phyloP scores from a whole-genome alignment of 148 eudicot genomes.

The Oxyria digyna region DNA sequence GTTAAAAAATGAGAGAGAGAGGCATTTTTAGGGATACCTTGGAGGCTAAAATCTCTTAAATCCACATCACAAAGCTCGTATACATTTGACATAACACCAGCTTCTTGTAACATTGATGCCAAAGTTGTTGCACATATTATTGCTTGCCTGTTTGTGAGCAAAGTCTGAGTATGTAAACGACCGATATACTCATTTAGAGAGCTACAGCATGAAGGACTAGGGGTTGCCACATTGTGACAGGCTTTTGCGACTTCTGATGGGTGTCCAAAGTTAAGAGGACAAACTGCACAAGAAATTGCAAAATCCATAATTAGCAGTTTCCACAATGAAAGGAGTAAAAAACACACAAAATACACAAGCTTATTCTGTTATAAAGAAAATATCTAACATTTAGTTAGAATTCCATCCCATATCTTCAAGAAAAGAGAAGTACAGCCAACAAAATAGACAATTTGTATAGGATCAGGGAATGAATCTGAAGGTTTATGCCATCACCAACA shows the following conservation, averaged over 20 bases:
- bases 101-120: constrained; percentile 68
- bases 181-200: constrained; percentile 31
- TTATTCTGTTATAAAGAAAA: not conserved
- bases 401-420: not conserved
- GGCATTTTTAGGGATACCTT: constrained; percentile 34
- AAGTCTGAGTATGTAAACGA: constrained; percentile 75
- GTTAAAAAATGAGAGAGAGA: not conserved
- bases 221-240: constrained; percentile 76
- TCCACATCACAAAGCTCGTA: constrained; percentile 95
- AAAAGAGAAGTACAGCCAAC: not conserved
- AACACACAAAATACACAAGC: not conserved
- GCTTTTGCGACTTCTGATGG: constrained; percentile 69
- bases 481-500: not conserved
- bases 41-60: constrained; percentile 82
- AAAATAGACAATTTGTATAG: not conserved
- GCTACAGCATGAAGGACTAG: constrained; percentile 72
- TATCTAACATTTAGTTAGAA: not conserved
- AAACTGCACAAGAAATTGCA: constrained; percentile 39
- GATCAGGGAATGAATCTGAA: not conserved
- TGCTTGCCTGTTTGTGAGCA: constrained; percentile 92
- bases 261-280: constrained; percentile 65
- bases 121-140: constrained; percentile 75
- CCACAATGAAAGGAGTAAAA: not conserved
- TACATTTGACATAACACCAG: constrained; percentile 75
- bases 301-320: constrained; percentile 46